These are phyloP conservation scores for Cicer pinnatifidum DNA, from an alignment of 306 rosid genomes.

Conservation along the genomic window DNA sequence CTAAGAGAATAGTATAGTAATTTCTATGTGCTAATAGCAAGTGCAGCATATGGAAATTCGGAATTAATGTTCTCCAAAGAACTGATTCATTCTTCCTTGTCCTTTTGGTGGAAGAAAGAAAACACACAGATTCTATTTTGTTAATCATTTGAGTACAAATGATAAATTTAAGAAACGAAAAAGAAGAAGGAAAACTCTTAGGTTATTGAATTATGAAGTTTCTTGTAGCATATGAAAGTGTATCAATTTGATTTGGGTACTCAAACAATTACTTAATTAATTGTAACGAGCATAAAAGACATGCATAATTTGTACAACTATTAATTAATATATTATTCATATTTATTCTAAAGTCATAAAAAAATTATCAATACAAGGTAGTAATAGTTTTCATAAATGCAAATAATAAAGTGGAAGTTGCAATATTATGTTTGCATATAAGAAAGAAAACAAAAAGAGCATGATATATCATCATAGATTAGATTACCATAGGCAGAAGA, in stretches of 20 bases:
- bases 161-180: too few species aligned
- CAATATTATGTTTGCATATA: neutral
- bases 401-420: neutral
- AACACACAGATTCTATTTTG: too few species aligned
- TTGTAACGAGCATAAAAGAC: neutral
- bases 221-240: neutral
- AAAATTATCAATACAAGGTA: neutral
- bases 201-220: neutral
- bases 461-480: neutral
- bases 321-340: neutral
- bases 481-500: conserved; percentile 65
- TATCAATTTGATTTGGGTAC: neutral
- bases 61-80: too few species aligned
- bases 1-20: conserved; percentile 1
- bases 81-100: too few species aligned
- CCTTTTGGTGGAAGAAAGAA: too few species aligned
- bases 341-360: neutral
- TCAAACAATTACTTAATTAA: neutral
- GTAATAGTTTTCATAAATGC: conserved; percentile 1
- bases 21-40: neutral
- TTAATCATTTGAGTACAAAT: too few species aligned
- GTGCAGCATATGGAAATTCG: too few species aligned
- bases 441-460: neutral
- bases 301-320: neutral
- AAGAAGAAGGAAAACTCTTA: neutral